These are phyloP conservation scores for Phialophora macrospora DNA, from an alignment of 2,329 filamentous ascomycete genomes.

Conservation along the genomic window DNA sequence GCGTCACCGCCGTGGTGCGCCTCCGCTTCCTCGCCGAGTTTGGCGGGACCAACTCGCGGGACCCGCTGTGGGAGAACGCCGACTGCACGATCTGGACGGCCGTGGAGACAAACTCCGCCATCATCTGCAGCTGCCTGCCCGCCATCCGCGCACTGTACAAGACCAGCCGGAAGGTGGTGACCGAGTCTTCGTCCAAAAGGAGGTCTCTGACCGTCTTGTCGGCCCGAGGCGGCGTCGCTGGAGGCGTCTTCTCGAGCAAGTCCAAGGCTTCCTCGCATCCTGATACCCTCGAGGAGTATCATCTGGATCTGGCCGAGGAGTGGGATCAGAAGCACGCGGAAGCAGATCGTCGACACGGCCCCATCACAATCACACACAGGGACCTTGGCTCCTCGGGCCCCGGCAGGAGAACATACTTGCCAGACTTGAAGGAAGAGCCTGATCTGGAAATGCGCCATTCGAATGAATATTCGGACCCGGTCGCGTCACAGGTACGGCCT, in stretches of 20 bases:
- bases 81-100: conserved; percentile 1
- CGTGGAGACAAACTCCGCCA: not conserved
- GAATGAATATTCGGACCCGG: not conserved
- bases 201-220: conserved; percentile 1
- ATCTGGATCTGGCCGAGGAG: not conserved
- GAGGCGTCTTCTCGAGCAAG: not conserved
- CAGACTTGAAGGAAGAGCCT: not conserved
- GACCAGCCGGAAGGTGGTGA: not conserved
- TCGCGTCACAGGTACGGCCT: not conserved
- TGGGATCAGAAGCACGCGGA: not conserved
- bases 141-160: conserved; percentile 7
- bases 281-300: not conserved
- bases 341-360: not conserved
- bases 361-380: not conserved
- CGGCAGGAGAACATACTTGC: not conserved
- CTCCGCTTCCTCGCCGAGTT: not conserved
- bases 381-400: not conserved
- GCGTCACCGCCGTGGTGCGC: not conserved
- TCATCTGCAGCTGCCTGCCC: conserved; percentile 1
- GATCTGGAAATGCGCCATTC: not conserved
- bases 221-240: not conserved
- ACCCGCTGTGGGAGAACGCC: conserved; percentile 5
- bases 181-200: not conserved
- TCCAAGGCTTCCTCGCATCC: not conserved
- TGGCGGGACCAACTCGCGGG: not conserved